phyloP scores from a whole-genome alignment of 257 asterid genomes.

The Solanum raphanifolium region DNA sequence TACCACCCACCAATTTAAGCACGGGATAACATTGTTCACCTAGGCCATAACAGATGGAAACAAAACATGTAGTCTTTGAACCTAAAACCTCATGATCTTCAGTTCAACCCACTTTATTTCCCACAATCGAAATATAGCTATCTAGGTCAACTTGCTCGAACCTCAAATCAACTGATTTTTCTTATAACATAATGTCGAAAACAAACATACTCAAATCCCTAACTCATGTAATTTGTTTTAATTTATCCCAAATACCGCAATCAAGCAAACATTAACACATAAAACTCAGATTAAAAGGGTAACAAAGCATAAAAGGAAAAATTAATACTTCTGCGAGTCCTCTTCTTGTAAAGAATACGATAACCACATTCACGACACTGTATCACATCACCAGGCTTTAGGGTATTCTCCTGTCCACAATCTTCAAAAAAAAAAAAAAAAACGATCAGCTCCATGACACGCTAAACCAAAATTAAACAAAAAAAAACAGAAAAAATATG shows the following conservation, averaged over 20 bases:
- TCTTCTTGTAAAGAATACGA: slow-evolving; percentile 87
- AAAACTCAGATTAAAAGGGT: neutral
- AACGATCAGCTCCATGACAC: neutral
- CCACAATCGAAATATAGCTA: neutral
- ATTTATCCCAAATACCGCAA: neutral
- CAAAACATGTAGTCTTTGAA: neutral
- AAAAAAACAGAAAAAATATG: neutral
- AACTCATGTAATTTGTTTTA: neutral
- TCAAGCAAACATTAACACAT: neutral
- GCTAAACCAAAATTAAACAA: neutral
- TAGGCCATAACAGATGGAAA: neutral
- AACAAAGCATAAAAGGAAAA: neutral
- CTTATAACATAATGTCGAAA: neutral
- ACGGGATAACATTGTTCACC: neutral
- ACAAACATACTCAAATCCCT: neutral
- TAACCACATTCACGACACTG: slow-evolving; percentile 92
- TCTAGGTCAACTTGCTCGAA: neutral
- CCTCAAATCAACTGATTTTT: neutral
- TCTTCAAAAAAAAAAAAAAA: slow-evolving; percentile 18
- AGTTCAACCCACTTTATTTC: neutral
- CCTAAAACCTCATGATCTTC: neutral
- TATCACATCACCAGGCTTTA: slow-evolving; percentile 74
- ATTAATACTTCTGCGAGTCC: slow-evolving; percentile 65
- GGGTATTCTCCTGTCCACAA: slow-evolving; percentile 83
- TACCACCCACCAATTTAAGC: neutral